Evolutionary conservation across 345 rosid species (phyloP).

Genomic region (Brassica nigra): DNA sequence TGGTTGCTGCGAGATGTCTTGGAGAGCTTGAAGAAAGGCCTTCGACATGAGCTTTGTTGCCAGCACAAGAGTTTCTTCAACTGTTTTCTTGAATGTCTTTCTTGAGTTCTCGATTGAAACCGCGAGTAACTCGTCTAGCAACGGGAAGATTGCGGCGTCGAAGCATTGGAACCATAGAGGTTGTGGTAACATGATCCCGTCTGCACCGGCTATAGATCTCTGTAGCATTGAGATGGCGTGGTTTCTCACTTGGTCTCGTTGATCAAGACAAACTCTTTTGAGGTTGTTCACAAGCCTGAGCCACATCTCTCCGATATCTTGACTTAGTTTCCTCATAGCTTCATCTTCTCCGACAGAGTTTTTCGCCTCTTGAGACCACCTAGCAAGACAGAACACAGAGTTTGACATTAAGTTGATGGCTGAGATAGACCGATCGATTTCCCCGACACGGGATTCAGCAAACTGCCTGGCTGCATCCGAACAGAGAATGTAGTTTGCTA

Average conservation of each 20-base stretch:
- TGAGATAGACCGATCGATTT: slow-evolving; percentile 54
- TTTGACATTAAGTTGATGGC: slow-evolving; percentile 69
- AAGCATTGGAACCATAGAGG: slow-evolving; percentile 70
- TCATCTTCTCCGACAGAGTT: slow-evolving; percentile 49
- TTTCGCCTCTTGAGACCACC: slow-evolving; percentile 68
- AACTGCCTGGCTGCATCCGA: slow-evolving; percentile 79
- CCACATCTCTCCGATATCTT: slow-evolving; percentile 82
- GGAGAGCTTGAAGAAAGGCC: slow-evolving; percentile 59
- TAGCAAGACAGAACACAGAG: slow-evolving; percentile 64
- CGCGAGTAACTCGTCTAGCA: slow-evolving; percentile 58
- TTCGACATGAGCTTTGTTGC: slow-evolving; percentile 64
- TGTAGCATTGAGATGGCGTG: slow-evolving; percentile 61
- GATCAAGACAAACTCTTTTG: slow-evolving; percentile 59
- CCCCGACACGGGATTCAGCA: slow-evolving; percentile 72
- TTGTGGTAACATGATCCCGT: slow-evolving; percentile 52
- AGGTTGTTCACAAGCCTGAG: slow-evolving; percentile 62
- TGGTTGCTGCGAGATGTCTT: slow-evolving; percentile 59
- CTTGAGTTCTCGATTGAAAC: slow-evolving; percentile 46
- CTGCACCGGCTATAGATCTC: slow-evolving; percentile 51
- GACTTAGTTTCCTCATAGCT: slow-evolving; percentile 49
- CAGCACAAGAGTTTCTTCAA: slow-evolving; percentile 61
- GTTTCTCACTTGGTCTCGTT: slow-evolving; percentile 72
- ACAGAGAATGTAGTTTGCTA: slow-evolving; percentile 66
- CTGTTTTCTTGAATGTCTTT: slow-evolving; percentile 52
- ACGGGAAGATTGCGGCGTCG: slow-evolving; percentile 55